These are phyloP conservation scores for Farysia itapuensis DNA, from an alignment of 1,284 basidiomycete species.

Conservation along the genomic window DNA sequence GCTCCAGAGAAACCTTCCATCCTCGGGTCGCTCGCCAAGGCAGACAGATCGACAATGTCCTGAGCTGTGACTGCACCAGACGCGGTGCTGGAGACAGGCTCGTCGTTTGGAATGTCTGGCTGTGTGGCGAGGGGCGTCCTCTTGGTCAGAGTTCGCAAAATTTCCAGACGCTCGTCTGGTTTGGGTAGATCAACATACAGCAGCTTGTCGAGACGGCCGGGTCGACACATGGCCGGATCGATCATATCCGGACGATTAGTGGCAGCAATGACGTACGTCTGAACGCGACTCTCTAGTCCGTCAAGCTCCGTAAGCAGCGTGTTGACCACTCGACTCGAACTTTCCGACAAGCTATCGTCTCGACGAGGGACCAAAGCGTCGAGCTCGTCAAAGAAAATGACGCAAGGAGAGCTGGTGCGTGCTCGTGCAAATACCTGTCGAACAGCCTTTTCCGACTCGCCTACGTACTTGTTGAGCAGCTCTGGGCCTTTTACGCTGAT, in stretches of 20 bases:
- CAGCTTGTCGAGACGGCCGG: slow-evolving; percentile 91
- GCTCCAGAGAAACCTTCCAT: slow-evolving; percentile 56
- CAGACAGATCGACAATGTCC: slow-evolving; percentile 62
- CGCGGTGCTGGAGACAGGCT: slow-evolving; percentile 64
- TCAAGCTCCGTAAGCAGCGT: slow-evolving; percentile 94
- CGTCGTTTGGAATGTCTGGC: slow-evolving; percentile 60
- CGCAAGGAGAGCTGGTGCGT: slow-evolving; percentile 81
- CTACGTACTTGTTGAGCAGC: slow-evolving; percentile 93
- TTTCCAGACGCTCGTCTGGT: slow-evolving; percentile 77
- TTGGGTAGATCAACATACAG: slow-evolving; percentile 91
- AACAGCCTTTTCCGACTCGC: slow-evolving; percentile 92
- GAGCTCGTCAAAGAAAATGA: slow-evolving; percentile 94
- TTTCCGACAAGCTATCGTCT: slow-evolving; percentile 88
- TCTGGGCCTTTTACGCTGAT: slow-evolving; percentile 98
- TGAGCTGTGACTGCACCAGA: not conserved
- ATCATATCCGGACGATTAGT: slow-evolving; percentile 99
- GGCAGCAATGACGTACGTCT: slow-evolving; percentile 96
- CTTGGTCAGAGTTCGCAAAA: slow-evolving; percentile 67
- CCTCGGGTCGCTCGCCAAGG: slow-evolving; percentile 38
- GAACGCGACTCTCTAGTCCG: slow-evolving; percentile 76
- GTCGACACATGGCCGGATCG: slow-evolving; percentile 96
- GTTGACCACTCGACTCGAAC: slow-evolving; percentile 94
- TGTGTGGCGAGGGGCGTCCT: slow-evolving; percentile 73
- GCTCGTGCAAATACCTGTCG: slow-evolving; percentile 89
- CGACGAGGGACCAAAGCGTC: slow-evolving; percentile 92